These are phyloP conservation scores for Vigna mungo DNA, from an alignment of 306 rosid species.

Conservation along the genomic window DNA sequence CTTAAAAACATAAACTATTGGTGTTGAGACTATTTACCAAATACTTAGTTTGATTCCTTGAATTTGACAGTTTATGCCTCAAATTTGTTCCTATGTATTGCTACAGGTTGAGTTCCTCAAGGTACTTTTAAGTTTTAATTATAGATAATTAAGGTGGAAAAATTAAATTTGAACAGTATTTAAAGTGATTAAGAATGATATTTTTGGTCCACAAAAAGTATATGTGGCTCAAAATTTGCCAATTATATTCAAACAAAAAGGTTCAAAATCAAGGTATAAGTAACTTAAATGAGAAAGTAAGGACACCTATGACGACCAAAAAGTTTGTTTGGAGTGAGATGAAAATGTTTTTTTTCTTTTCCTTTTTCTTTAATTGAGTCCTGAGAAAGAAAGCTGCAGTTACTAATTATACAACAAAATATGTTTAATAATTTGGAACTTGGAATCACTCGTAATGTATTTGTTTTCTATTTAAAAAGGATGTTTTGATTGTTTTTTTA, in stretches of 20 bases:
- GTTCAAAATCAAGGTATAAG: conserved; percentile 32
- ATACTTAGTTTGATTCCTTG: neutral
- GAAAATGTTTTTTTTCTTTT: neutral
- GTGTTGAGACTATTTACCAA: neutral
- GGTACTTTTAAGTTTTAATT: neutral
- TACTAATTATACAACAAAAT: conserved; percentile 12
- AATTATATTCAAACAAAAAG: conserved; percentile 23
- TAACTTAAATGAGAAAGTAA: conserved; percentile 2
- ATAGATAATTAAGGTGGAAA: neutral
- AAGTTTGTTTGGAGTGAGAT: conserved; percentile 37
- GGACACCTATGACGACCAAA: conserved; percentile 33
- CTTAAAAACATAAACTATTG: neutral
- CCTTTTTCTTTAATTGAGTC: neutral
- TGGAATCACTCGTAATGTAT: neutral
- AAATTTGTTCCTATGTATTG: neutral
- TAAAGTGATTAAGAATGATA: neutral
- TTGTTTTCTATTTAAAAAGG: neutral
- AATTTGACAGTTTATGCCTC: neutral
- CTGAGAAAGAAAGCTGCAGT: neutral
- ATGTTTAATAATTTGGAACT: neutral
- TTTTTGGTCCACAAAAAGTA: neutral
- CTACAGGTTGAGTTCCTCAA: neutral
- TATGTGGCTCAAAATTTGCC: conserved; percentile 9
- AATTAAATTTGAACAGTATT: neutral
- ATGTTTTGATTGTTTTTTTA: neutral